These are phyloP conservation scores for Talaromyces piceae DNA, from an alignment of 2,329 filamentous ascomycete species.

Conservation along the genomic window DNA sequence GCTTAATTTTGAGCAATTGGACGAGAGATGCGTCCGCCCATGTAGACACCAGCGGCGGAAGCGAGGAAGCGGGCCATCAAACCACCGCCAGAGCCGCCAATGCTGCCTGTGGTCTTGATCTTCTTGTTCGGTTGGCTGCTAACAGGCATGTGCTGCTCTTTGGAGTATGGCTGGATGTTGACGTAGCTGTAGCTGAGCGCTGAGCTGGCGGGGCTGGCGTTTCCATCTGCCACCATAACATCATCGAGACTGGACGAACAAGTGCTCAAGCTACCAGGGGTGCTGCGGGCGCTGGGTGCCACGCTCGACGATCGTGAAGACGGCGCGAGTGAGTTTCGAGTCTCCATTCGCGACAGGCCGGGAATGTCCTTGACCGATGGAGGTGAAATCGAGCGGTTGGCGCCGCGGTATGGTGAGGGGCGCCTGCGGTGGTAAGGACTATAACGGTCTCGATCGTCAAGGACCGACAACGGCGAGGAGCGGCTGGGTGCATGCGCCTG, in stretches of 20 bases:
- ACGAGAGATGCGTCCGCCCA: slow-evolving; percentile 30
- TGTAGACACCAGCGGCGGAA: slow-evolving; percentile 36
- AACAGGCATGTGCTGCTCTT: slow-evolving; percentile 19
- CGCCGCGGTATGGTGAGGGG: slow-evolving; percentile 28
- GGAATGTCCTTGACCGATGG: slow-evolving; percentile 40
- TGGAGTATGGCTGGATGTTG: slow-evolving; percentile 23
- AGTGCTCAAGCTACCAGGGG: slow-evolving; percentile 36
- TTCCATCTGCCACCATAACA: slow-evolving; percentile 27
- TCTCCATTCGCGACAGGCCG: slow-evolving; percentile 34
- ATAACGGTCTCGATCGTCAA: slow-evolving; percentile 28
- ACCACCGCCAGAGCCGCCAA: slow-evolving; percentile 22
- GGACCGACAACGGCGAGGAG: slow-evolving; percentile 21
- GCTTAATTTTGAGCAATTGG: slow-evolving; percentile 14
- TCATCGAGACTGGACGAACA: slow-evolving; percentile 29
- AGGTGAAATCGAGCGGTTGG: slow-evolving; percentile 33
- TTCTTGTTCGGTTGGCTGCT: slow-evolving; percentile 35
- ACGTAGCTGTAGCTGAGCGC: slow-evolving; percentile 30
- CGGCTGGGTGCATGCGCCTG: slow-evolving; percentile 22
- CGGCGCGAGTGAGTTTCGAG: slow-evolving; percentile 31
- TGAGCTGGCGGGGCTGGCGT: slow-evolving; percentile 24
- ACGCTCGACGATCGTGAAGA: slow-evolving; percentile 37
- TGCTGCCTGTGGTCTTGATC: slow-evolving; percentile 26
- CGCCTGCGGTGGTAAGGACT: slow-evolving; percentile 30
- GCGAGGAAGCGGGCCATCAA: slow-evolving; percentile 38
- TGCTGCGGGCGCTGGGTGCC: slow-evolving; percentile 37